Conservation (phyloP, 345 rosid genomes). For the Boechera stricta region DNA sequence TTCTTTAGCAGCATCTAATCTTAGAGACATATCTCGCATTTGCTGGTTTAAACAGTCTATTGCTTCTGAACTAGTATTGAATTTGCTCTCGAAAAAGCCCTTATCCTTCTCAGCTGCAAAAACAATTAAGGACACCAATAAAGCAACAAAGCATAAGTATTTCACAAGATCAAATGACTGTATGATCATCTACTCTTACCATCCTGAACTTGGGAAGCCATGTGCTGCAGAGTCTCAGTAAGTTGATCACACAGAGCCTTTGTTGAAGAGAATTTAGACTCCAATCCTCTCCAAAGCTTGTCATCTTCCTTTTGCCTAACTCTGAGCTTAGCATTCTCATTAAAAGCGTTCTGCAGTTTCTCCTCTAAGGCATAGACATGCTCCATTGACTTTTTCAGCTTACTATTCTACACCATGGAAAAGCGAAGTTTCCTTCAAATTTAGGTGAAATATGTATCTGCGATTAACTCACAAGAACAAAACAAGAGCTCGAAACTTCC, state of each 20-base stretch:
- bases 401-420: constrained; percentile 60
- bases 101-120: constrained; percentile 67
- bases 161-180: background rate
- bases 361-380: constrained; percentile 66
- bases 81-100: constrained; percentile 29
- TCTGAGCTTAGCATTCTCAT: constrained; percentile 88
- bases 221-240: constrained; percentile 78
- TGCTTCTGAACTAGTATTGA: constrained; percentile 35
- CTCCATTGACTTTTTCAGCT: constrained; percentile 79
- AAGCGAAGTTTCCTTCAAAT: constrained; percentile 12
- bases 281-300: constrained; percentile 93
- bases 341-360: constrained; percentile 82
- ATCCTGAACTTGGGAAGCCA: constrained; percentile 81
- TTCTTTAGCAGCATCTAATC: constrained; percentile 57
- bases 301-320: constrained; percentile 91
- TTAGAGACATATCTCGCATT: constrained; percentile 34
- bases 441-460: constrained; percentile 3
- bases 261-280: constrained; percentile 86
- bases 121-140: constrained; percentile 36
- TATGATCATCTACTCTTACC: constrained; percentile 49
- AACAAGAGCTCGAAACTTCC: constrained; percentile 18
- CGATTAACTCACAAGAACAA: background rate
- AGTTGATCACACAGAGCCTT: constrained; percentile 80
- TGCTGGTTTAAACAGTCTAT: constrained; percentile 42
- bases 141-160: background rate